Evolutionary conservation across 371 early-diverging fungal genomes (phyloP), one percentile per base, ranked within the genome.

Genomic region (Funneliformis caledonium): DNA sequence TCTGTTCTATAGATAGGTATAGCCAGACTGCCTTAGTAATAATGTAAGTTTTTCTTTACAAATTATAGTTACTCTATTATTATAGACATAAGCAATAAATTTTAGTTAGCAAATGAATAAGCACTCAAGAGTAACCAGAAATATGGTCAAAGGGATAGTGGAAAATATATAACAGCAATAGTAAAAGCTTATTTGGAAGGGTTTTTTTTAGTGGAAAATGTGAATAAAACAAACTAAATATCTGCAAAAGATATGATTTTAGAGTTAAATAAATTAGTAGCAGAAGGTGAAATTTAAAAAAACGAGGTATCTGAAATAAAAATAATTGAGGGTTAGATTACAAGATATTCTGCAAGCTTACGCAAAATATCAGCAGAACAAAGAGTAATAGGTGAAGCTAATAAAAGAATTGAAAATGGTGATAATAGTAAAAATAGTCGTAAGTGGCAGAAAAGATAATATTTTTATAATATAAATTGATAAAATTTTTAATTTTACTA

Each of bases 201-300:
- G 0, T 68, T 68, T 43, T 68, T 68, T 68, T 68, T 68, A 3
- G 68, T 2, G 42, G 68, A 16, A 68, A 68, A 68, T 68, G 33
- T 68, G n/a, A 68, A 42, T 14, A 68, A 68, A 68, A 68, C 68
- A 37, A 45, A 68, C 42, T 2, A 45, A 42, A 68, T 68, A 42
- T 68, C 68, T 16, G 68, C 68, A 68, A 68, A 68, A 68, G 68
- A 68, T 68, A 68, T 68, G 68, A 37, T 68, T 2, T 12, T 22
- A 42, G 68, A 68, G 42, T 7, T 68, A 42, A 8, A 64, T 42
- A 67, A 68, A 64, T 10, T 64, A 64, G 26, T 1, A 10, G 64
- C 11, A 64, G 26, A 6, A n/a, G 64, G 64, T 22, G 64, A 64
- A 64, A 64, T 64, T 22, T 22, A 64, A 64, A 10, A 64, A 22